Percentiles rank a stretch among this genome's conserved stretches.
Evolutionary conservation across 164 flowering plant genomes (phyloP).

Genomic region (Umbilicus rupestris): DNA sequence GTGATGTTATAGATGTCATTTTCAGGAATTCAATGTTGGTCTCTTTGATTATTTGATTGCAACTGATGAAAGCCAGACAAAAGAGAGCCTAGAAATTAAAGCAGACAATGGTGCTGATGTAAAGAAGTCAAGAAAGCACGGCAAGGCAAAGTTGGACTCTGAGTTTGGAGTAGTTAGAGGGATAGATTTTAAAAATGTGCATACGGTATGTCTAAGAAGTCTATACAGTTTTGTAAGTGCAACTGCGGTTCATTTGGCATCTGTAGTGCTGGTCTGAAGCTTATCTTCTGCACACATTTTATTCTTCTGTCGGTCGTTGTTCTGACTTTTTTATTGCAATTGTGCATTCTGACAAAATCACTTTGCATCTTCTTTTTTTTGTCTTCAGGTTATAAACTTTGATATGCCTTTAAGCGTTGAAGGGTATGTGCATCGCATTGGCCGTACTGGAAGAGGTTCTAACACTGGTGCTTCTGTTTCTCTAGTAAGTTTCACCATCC

Average conservation of each 20-base stretch:
- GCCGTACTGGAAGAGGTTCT: constrained; percentile 93
- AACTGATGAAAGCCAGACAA: constrained; percentile 57
- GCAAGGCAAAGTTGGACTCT: constrained; percentile 51
- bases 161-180: constrained; percentile 98
- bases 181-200: constrained; percentile 91
- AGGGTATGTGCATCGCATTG: constrained; percentile 92
- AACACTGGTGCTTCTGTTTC: constrained; percentile 85
- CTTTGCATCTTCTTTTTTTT: neutral
- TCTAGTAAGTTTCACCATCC: constrained; percentile 44
- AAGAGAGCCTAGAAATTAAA: constrained; percentile 37
- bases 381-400: constrained; percentile 72
- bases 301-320: neutral
- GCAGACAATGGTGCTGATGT: constrained; percentile 22
- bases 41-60: constrained; percentile 92
- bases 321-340: neutral
- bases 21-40: constrained; percentile 92
- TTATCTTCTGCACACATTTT: neutral
- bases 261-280: neutral
- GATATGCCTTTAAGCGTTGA: constrained; percentile 75
- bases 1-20: constrained; percentile 7
- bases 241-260: neutral
- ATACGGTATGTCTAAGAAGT: constrained; percentile 47
- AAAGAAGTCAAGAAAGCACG: constrained; percentile 47
- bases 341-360: neutral
- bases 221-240: neutral